Evolutionary conservation across 2,329 filamentous ascomycete genomes (phyloP).

Genomic region (Colletotrichum lindemuthianum): DNA sequence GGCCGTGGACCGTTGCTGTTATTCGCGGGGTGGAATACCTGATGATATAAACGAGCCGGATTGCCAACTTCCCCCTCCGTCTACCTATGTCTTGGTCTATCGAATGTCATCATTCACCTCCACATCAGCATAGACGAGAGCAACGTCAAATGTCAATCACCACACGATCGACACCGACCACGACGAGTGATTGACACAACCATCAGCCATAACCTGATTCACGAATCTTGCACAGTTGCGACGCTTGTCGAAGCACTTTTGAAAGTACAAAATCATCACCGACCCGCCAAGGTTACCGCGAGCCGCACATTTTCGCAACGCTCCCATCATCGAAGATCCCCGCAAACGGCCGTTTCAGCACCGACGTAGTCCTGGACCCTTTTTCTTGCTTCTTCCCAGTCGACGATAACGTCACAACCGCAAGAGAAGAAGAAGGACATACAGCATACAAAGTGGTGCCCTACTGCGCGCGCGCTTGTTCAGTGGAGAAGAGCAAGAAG

Average conservation of each 20-base stretch:
- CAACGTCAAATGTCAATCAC: slow-evolving; percentile 25
- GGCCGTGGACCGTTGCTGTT: too few relatives aligned
- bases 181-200: background rate
- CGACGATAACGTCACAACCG: background rate
- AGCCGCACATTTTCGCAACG: background rate
- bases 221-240: background rate
- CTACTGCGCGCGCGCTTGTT: slow-evolving; percentile 35
- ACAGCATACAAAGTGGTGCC: slow-evolving; percentile 1
- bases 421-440: background rate
- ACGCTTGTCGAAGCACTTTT: too few relatives aligned
- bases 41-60: slow-evolving; percentile 31
- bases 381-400: background rate
- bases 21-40: too few relatives aligned
- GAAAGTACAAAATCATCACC: too few relatives aligned
- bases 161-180: background rate
- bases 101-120: slow-evolving; percentile 22
- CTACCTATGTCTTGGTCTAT: background rate
- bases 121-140: slow-evolving; percentile 16
- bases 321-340: slow-evolving; percentile 2
- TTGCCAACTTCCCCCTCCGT: slow-evolving; percentile 9
- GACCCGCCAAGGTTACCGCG: too few relatives aligned
- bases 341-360: slow-evolving; percentile 21
- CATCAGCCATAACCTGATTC: background rate
- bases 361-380: slow-evolving; percentile 4
- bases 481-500: slow-evolving; percentile 20